phyloP scores from a whole-genome alignment of 192 early-diverging fungal species.

The Geranomyces variabilis region DNA sequence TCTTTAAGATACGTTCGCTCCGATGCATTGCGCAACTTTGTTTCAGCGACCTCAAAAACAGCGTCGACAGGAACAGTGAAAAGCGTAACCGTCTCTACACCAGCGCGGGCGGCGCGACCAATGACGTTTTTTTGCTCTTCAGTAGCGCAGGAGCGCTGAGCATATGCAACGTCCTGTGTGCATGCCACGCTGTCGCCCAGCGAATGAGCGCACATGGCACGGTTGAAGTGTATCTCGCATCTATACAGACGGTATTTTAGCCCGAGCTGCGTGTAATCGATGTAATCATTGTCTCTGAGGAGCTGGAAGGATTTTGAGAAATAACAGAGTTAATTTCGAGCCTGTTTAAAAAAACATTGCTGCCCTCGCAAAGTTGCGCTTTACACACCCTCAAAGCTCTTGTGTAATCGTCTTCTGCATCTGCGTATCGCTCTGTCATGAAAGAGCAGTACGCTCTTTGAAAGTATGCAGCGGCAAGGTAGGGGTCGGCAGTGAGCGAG shows the following conservation, averaged over 20 bases:
- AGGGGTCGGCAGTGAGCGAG: constrained; percentile 80
- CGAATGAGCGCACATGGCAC: constrained; percentile 77
- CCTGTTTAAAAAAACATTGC: no score
- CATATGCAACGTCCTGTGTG: constrained; percentile 65
- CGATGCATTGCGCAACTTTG: constrained; percentile 73
- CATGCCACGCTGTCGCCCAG: constrained; percentile 64
- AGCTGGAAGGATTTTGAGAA: constrained; percentile 15
- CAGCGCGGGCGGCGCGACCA: constrained; percentile 33
- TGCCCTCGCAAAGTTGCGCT: neutral
- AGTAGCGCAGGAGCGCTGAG: constrained; percentile 43
- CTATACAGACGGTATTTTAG: constrained; percentile 86
- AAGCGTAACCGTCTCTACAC: constrained; percentile 31
- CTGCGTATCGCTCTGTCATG: constrained; percentile 66
- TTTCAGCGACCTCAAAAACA: constrained; percentile 77
- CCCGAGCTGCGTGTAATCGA: constrained; percentile 96
- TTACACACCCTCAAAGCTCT: constrained; percentile 56
- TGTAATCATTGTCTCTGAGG: constrained; percentile 76
- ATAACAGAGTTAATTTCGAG: no score
- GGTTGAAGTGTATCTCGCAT: constrained; percentile 91
- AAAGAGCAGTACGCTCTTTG: constrained; percentile 86
- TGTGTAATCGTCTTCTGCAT: constrained; percentile 81
- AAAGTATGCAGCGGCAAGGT: constrained; percentile 92
- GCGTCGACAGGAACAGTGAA: constrained; percentile 71
- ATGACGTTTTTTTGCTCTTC: constrained; percentile 31
- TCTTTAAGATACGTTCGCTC: constrained; percentile 75